phyloP scores from a whole-genome alignment of 2,329 filamentous ascomycete species.

The Colletotrichum sidae region DNA sequence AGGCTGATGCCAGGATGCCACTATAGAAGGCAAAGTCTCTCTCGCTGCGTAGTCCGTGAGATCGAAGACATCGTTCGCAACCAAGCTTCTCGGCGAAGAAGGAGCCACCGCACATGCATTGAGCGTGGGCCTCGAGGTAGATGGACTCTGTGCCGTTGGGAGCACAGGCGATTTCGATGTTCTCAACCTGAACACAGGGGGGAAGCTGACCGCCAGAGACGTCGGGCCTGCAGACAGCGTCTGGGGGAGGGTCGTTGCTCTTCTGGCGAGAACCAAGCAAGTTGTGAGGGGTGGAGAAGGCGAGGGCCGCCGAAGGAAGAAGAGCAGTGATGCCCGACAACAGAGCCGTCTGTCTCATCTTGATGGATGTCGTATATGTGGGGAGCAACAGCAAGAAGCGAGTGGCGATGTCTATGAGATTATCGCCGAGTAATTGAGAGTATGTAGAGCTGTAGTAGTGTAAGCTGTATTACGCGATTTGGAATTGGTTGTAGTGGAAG shows the following conservation, averaged over 20 bases:
- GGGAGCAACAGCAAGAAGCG: not conserved
- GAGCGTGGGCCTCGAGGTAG: slow-evolving; percentile 39
- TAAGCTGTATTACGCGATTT: slow-evolving; percentile 8
- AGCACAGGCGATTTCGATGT: slow-evolving; percentile 45
- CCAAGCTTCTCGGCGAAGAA: slow-evolving; percentile 57
- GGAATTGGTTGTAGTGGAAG: not conserved
- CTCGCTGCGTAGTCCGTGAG: slow-evolving; percentile 53
- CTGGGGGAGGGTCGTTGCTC: slow-evolving; percentile 34
- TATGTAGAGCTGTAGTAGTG: slow-evolving; percentile 16
- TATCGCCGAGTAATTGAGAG: slow-evolving; percentile 1
- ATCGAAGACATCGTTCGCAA: slow-evolving; percentile 54
- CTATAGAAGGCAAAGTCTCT: slow-evolving; percentile 48
- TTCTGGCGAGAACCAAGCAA: slow-evolving; percentile 37
- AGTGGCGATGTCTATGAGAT: not conserved
- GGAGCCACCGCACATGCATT: slow-evolving; percentile 50
- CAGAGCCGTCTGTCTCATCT: slow-evolving; percentile 31
- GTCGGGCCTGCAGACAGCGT: slow-evolving; percentile 37
- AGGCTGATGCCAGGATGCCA: slow-evolving; percentile 49
- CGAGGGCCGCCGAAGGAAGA: slow-evolving; percentile 16
- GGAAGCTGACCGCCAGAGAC: slow-evolving; percentile 34
- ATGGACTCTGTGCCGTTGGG: slow-evolving; percentile 44
- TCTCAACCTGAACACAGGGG: slow-evolving; percentile 46
- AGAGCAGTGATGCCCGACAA: slow-evolving; percentile 30
- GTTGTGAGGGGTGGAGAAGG: slow-evolving; percentile 12
- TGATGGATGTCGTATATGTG: not conserved